Base-by-base conservation (phyloP, 2,329 filamentous ascomycete genomes). In the Epicoccum sorghinum region DNA sequence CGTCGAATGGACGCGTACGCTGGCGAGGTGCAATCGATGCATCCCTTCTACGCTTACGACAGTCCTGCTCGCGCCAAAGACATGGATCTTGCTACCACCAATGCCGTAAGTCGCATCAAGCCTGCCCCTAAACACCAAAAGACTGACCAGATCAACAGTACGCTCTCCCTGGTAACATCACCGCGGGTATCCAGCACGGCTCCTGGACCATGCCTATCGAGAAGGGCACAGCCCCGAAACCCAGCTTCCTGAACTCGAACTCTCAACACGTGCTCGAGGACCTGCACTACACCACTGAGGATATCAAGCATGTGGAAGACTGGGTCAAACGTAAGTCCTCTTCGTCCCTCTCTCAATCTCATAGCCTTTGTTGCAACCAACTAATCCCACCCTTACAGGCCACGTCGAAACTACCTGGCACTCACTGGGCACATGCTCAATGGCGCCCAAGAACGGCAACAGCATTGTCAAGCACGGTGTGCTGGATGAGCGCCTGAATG, bases 381-480 rank as follows among this genome's bases (percentile, higher is more conserved):
- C 55, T 60, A 24, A 62, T 47, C 24, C n/a, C n/a, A n/a, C n/a
- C 3, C 10, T 37, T 1, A 24, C 35, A 72, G 69, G 69, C 57
- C 89, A 91, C 69, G 86, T 89, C 43, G 89, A 91, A 76, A 90
- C 86, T 44, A 91, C 89, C 33, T 90, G 88, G 88, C 88, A 90
- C 78, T 75, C 77, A 14, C 78, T 85, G 6, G 82, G 83, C 35
- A 91, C 89, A 1, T 91, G 88, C 77, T 89, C 86, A 47, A 92
- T 92, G 88, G 89, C 88, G 0, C 89, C 89, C 4, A 82, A 77
- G 56, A 83, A 91, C 67, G 89, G 90, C 55, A 93, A 91, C 78
- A 87, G 83, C 66, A 90, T 93, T 67, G 89, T 92, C 72, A 90
- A 89, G 78, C 88, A 91, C 66, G 89, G 89, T 55, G 89, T 92